These are phyloP conservation scores for Chlamydomonas sphaeroides DNA, from an alignment of 139 green algal species.

Conservation along the genomic window DNA sequence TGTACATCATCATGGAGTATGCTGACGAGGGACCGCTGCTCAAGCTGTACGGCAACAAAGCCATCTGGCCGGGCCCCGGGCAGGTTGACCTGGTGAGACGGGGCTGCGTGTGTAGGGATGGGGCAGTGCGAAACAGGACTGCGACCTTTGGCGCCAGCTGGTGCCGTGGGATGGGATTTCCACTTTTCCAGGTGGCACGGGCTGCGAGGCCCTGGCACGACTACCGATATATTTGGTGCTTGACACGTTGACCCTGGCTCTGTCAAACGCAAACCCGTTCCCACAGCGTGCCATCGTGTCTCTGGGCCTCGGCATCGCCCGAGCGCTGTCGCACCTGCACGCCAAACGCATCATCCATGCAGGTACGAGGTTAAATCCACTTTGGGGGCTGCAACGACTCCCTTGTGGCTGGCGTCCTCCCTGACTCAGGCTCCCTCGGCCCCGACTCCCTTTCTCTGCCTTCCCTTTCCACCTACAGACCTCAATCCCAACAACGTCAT, in stretches of 20 bases:
- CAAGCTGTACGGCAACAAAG: background rate
- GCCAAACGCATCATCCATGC: constrained; percentile 64
- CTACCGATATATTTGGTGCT: too few species aligned
- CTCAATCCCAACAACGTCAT: constrained; percentile 50
- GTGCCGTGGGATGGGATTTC: too few species aligned
- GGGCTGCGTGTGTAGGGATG: background rate
- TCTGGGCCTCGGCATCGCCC: constrained; percentile 33
- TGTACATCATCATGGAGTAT: constrained; percentile 60
- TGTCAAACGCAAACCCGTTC: too few species aligned
- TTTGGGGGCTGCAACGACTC: too few species aligned
- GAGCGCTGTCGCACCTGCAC: constrained; percentile 66
- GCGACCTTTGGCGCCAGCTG: too few species aligned
- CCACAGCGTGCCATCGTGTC: constrained; percentile 4
- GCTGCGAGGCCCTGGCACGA: too few species aligned
- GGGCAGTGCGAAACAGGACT: too few species aligned
- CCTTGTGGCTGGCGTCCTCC: too few species aligned
- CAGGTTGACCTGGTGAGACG: constrained; percentile 13
- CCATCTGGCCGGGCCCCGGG: background rate
- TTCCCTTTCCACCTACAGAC: background rate
- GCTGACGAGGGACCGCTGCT: constrained; percentile 5
- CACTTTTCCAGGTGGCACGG: too few species aligned
- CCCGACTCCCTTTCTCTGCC: background rate
- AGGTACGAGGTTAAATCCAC: constrained; percentile 7
- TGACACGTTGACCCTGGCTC: too few species aligned
- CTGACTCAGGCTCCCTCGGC: too few species aligned